Evolutionary conservation across 2,329 filamentous ascomycete species (phyloP).

Genomic region (Pyricularia grisea): DNA sequence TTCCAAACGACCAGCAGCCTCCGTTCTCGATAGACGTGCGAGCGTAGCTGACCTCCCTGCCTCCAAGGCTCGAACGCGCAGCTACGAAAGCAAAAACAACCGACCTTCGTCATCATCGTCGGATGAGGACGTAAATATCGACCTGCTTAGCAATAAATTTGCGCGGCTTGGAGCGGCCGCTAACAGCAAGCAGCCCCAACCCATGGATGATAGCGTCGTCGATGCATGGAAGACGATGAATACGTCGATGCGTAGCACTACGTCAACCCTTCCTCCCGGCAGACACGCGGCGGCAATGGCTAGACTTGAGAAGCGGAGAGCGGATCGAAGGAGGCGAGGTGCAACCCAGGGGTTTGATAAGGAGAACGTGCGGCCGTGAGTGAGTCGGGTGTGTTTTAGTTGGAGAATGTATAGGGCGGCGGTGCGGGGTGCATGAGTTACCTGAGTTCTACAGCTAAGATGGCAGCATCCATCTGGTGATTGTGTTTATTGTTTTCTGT

Average conservation of each 20-base stretch:
- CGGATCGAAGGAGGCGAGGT: constrained; percentile 32
- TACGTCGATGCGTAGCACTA: constrained; percentile 27
- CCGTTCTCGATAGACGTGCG: neutral
- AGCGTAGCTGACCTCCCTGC: neutral
- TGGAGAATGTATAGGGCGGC: neutral
- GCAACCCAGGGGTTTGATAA: constrained; percentile 26
- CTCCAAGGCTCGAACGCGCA: neutral
- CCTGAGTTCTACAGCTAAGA: too few relatives aligned
- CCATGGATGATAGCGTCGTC: constrained; percentile 18
- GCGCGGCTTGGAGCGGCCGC: constrained; percentile 28
- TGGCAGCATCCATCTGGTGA: neutral
- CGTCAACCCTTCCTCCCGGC: constrained; percentile 31
- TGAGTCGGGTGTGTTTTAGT: neutral
- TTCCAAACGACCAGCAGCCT: neutral
- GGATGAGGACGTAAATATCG: constrained; percentile 26
- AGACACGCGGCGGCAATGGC: constrained; percentile 45
- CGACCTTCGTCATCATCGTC: neutral
- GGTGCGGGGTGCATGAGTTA: neutral
- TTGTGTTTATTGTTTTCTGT: neutral
- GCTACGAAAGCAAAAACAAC: neutral
- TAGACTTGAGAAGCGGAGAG: constrained; percentile 42
- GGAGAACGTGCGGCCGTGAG: constrained; percentile 39
- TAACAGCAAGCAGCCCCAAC: neutral
- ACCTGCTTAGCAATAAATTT: constrained; percentile 35
- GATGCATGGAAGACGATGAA: constrained; percentile 25